phyloP scores from a whole-genome alignment of 805 yeast species.

The Wickerhamomyces ciferrii region DNA sequence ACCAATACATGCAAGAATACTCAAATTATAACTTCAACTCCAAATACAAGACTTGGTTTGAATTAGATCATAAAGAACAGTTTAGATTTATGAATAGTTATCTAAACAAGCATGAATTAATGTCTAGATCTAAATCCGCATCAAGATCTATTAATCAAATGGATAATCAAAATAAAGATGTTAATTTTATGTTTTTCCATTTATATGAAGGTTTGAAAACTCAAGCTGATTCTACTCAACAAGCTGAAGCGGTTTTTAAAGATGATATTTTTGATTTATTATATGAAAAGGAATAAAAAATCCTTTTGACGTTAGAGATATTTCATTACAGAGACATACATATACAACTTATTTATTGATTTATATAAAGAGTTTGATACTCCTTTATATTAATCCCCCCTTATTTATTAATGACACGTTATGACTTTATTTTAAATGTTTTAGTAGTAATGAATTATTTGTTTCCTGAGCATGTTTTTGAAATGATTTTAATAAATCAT shows the following conservation, averaged over 20 bases:
- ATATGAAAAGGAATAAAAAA: slow-evolving; percentile 3
- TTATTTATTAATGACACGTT: not conserved
- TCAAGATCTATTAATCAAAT: slow-evolving; percentile 2
- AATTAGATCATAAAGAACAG: slow-evolving; percentile 6
- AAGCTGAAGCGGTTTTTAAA: slow-evolving; percentile 3
- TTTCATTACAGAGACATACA: too few species aligned
- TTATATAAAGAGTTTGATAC: not conserved
- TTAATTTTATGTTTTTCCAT: slow-evolving; percentile 6
- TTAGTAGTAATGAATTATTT: slow-evolving; percentile 6
- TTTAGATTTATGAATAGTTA: slow-evolving; percentile 6
- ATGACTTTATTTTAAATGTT: slow-evolving; percentile 1
- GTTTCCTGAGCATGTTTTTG: slow-evolving; percentile 4
- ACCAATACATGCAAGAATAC: slow-evolving; percentile 8
- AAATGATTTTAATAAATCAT: slow-evolving; percentile 1
- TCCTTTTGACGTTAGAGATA: too few species aligned
- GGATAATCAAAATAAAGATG: slow-evolving; percentile 10
- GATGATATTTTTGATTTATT: slow-evolving; percentile 8
- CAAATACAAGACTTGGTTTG: slow-evolving; percentile 8
- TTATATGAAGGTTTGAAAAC: slow-evolving; percentile 6
- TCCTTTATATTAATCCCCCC: not conserved
- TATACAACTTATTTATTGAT: not conserved
- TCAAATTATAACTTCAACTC: slow-evolving; percentile 7
- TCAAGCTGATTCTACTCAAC: slow-evolving; percentile 4
- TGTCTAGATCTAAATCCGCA: slow-evolving; percentile 2
- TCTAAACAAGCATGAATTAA: slow-evolving; percentile 5